phyloP scores from a whole-genome alignment of 139 green algal genomes.

The Trebouxia sp. region DNA sequence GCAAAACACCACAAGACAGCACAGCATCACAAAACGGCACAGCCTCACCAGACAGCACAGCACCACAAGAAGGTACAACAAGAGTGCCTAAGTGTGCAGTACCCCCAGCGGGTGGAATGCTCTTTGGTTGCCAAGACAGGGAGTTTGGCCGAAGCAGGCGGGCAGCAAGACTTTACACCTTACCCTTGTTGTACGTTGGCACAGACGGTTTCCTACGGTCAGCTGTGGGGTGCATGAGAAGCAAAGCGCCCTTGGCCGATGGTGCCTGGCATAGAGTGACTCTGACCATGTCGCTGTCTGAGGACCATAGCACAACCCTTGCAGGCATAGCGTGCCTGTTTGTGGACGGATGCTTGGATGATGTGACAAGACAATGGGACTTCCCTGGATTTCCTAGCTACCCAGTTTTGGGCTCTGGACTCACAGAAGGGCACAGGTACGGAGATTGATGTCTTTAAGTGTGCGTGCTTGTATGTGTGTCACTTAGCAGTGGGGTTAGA shows the following conservation, averaged over 20 bases:
- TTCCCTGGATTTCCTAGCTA: background rate
- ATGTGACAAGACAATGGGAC: background rate
- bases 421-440: background rate
- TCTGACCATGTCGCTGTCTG: background rate
- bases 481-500: too few species aligned
- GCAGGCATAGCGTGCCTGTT: background rate
- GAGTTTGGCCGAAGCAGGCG: constrained; percentile 8
- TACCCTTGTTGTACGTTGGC: background rate
- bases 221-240: background rate
- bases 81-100: too few species aligned
- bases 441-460: too few species aligned
- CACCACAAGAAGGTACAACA: background rate
- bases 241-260: background rate
- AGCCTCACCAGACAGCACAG: background rate
- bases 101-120: background rate
- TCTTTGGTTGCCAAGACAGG: constrained; percentile 1
- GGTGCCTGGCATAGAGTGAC: background rate
- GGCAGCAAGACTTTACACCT: background rate
- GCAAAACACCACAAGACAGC: background rate
- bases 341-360: background rate
- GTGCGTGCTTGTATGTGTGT: too few species aligned
- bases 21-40: background rate
- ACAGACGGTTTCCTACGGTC: background rate
- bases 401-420: background rate
- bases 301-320: background rate